Base-by-base conservation (phyloP, 139 green algal species). In the Parachlorella kessleri region DNA sequence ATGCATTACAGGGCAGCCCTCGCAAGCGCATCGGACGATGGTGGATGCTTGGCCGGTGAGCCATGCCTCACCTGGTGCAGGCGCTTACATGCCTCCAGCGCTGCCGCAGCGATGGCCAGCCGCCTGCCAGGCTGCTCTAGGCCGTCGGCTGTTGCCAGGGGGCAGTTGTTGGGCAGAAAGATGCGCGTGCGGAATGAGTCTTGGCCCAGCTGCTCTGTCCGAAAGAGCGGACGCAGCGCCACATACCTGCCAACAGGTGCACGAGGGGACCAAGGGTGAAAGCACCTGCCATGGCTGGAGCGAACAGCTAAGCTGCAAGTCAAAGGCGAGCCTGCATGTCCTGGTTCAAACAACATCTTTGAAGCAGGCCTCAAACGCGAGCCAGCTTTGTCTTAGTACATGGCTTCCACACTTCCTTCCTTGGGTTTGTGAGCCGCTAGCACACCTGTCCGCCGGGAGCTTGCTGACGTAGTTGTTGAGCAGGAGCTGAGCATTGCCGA, bases 161-260 rank as follows among this genome's bases (percentile, higher is more conserved):
- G 84, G 32, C 67, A 81, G 77, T 88, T 88, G 77, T 79, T 84
- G 37, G 84, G 84, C 64, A 88, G 76, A 6, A 86, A 69, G 32
- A 79, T 80, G 0, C 39, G 70, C 26, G 72, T 67, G 32, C 64
- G 23, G 73, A 70, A 70, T 8, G 48, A 38, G 38, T 9, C 6
- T 4, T 53, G 1, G 0, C 37, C 72, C 9, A 72, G 38, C 8
- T 73, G 36, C 39, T 78, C 71, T 59, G 83, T 80, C 6, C 53
- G 71, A 68, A 72, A 88, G 37, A 81, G 73, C 1, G 84, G 80
- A n/a, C 84, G 70, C 67, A 86, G 84, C 42, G 48, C n/a, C 24
- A 80, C 64, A 35, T 85, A 85, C 75, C 80, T 85, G 69, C 32
- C n/a, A n/a, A n/a, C n/a, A n/a, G n/a, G n/a, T n/a, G n/a, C n/a